These are phyloP conservation scores for Vigna unguiculata DNA, from an alignment of 306 rosid genomes.

Conservation along the genomic window DNA sequence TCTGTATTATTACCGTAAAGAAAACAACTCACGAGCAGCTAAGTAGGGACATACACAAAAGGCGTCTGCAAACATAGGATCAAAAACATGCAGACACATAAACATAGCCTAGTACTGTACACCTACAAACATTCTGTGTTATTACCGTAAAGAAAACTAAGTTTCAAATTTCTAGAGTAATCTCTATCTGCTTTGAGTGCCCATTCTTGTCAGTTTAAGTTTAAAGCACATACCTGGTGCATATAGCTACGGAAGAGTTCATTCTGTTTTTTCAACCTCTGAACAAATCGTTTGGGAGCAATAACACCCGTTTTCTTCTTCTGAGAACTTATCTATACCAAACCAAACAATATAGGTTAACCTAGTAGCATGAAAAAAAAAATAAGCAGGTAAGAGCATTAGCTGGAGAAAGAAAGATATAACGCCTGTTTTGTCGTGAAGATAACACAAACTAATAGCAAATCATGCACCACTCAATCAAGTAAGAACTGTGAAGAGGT, in stretches of 20 bases:
- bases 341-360: slow-evolving; percentile 30
- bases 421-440: no score
- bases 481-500: background rate
- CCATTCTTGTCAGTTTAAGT: slow-evolving; percentile 18
- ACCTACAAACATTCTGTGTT: background rate
- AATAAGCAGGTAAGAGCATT: slow-evolving; percentile 12
- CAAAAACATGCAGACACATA: slow-evolving; percentile 4
- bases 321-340: slow-evolving; percentile 82
- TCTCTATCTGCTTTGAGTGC: slow-evolving; percentile 5
- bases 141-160: background rate
- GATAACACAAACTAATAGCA: background rate
- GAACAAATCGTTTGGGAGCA: slow-evolving; percentile 94
- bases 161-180: slow-evolving; percentile 12
- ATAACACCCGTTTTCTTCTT: slow-evolving; percentile 94
- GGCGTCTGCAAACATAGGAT: background rate
- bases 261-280: slow-evolving; percentile 88
- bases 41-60: background rate
- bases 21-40: slow-evolving; percentile 18
- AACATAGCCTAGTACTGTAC: background rate
- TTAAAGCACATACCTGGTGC: slow-evolving; percentile 74
- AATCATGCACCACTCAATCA: background rate
- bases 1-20: background rate
- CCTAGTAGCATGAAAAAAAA: slow-evolving; percentile 10
- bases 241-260: slow-evolving; percentile 92
- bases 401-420: background rate